Conservation (phyloP, 139 green algal species). For the Asterochloris erici region DNA sequence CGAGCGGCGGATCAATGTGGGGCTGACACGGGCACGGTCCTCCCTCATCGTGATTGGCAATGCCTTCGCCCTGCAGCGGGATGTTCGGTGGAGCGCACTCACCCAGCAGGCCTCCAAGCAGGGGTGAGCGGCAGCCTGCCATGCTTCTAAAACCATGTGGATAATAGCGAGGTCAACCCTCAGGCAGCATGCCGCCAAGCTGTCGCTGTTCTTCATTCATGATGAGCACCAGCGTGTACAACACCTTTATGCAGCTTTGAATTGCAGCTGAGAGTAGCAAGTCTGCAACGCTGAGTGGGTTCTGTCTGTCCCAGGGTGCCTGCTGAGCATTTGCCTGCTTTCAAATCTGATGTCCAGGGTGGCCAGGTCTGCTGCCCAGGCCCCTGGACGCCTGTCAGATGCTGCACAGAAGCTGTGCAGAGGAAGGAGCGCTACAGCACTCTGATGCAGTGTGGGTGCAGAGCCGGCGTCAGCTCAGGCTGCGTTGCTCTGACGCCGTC, state of each 20-base stretch:
- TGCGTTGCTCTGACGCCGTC: no score
- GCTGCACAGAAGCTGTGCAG: no score
- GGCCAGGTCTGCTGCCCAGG: no score
- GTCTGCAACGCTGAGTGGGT: neutral
- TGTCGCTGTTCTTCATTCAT: neutral
- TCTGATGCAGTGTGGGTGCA: no score
- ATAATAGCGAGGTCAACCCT: neutral
- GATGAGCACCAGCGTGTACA: neutral
- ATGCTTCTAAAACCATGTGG: neutral
- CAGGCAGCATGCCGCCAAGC: neutral
- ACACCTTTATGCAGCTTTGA: neutral
- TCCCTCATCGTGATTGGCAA: slow-evolving; percentile 81
- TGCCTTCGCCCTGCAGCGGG: slow-evolving; percentile 42
- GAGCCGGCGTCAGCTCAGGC: no score
- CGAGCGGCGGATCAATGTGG: slow-evolving; percentile 89
- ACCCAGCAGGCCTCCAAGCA: slow-evolving; percentile 2
- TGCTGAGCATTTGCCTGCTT: no score
- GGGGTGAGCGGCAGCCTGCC: neutral
- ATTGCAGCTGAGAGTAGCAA: neutral
- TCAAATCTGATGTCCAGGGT: no score
- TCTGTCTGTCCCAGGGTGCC: neutral
- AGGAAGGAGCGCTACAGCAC: no score
- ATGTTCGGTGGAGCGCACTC: slow-evolving; percentile 54
- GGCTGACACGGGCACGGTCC: slow-evolving; percentile 76
- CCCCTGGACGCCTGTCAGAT: no score